Conservation (phyloP, 169 alveolate genomes). For the Fabrea salina region DNA sequence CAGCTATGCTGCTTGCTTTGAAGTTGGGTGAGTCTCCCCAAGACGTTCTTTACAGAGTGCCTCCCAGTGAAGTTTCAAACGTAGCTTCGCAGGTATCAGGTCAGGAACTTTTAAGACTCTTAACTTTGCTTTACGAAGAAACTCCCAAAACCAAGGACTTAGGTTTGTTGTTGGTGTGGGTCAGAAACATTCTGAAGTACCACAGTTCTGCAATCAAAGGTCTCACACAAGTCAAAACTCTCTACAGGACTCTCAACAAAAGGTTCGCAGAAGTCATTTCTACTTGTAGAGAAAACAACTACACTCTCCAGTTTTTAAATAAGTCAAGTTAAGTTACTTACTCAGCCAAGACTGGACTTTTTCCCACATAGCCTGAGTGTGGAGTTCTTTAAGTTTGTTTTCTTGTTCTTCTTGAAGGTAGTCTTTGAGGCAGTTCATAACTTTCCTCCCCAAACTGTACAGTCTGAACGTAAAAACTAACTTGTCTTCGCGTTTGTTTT, state of each 20-base stretch:
- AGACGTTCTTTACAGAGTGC: background rate
- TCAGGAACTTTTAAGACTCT: background rate
- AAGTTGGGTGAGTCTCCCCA: background rate
- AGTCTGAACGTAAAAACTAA: background rate
- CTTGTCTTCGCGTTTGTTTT: background rate
- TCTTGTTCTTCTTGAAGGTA: background rate
- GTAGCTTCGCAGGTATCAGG: background rate
- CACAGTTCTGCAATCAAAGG: background rate
- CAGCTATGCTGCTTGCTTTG: background rate
- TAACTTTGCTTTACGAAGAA: background rate
- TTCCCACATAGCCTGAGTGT: constrained; percentile 16
- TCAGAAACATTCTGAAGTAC: background rate
- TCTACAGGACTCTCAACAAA: background rate
- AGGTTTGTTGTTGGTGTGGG: constrained; percentile 20
- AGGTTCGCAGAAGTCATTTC: background rate
- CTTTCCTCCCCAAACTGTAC: background rate
- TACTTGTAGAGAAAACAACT: background rate
- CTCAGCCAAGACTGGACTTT: constrained; percentile 10
- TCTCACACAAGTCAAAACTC: background rate
- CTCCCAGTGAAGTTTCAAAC: background rate
- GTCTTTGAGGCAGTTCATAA: background rate
- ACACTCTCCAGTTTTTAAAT: constrained; percentile 15
- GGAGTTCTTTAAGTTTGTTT: constrained; percentile 15
- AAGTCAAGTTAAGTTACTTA: no score
- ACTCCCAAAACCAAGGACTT: background rate